Percentiles rank a stretch among this genome's conserved stretches.
Conservation (phyloP, 257 asterid genomes). For the Solanum pinnatisectum region DNA sequence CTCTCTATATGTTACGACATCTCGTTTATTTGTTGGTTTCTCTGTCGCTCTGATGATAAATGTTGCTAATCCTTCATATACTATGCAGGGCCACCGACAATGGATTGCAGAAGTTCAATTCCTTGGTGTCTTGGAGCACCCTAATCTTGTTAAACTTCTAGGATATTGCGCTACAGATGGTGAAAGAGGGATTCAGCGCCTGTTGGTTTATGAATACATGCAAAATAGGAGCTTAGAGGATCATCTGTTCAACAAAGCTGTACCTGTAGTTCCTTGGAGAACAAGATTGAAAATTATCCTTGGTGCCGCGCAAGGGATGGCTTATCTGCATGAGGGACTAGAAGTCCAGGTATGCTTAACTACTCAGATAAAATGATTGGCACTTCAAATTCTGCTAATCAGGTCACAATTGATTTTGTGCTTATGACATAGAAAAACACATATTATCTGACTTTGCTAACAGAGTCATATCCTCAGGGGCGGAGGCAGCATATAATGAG, state of each 20-base stretch:
- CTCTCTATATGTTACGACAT: not conserved
- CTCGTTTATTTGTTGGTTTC: not conserved
- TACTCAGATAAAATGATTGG: not conserved
- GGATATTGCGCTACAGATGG: slow-evolving; percentile 87
- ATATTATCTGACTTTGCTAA: not conserved
- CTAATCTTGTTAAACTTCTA: slow-evolving; percentile 76
- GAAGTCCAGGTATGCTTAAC: slow-evolving; percentile 48
- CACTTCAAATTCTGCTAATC: not conserved
- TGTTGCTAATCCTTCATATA: not conserved
- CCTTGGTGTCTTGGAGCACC: slow-evolving; percentile 83
- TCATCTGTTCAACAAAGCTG: slow-evolving; percentile 61
- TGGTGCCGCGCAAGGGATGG: slow-evolving; percentile 92
- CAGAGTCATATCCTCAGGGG: not conserved
- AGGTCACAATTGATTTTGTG: not conserved
- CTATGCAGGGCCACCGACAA: slow-evolving; percentile 76
- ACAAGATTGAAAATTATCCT: slow-evolving; percentile 63
- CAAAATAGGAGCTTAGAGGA: slow-evolving; percentile 81
- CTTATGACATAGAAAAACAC: not conserved
- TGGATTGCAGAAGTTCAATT: slow-evolving; percentile 94
- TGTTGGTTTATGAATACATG: slow-evolving; percentile 84
- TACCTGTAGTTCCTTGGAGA: slow-evolving; percentile 62
- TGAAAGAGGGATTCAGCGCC: slow-evolving; percentile 84
- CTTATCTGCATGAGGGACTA: slow-evolving; percentile 76
- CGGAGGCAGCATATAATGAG: too few species aligned
- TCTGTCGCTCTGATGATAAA: not conserved